Evolutionary conservation across 805 yeast genomes (phyloP), one percentile per base, ranked within the genome.

Genomic region (Zygotorulaspora chibaensis): DNA sequence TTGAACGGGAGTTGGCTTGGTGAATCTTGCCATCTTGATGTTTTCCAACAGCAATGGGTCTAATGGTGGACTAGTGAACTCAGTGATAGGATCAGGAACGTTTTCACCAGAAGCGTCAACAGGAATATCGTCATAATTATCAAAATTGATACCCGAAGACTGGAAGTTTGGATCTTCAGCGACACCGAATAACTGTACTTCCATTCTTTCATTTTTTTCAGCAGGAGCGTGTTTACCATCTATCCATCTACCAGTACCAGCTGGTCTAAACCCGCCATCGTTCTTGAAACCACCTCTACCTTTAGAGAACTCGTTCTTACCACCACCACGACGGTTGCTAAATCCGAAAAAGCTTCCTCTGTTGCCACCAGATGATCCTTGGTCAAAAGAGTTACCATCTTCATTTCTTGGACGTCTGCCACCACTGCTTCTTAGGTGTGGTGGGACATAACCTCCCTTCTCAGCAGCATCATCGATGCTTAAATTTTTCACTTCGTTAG

Each of bases 101-200:
- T 84, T 80, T 33, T 84, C 84, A 72, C 99, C 99, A 40, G 95
- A 72, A 40, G 97, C 99, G 72, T 93, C 98, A 53, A 93, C 97
- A 50, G 99, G 99, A 54, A 93, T 93, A 49, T 95, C 98, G 68
- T 93, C 99, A 71, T 93, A 93, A 76, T 87, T 89, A 70, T 95
- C 99, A 64, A 93, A 93, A 75, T 93, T 93, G 72, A 93, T 93
- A 77, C 99, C 99, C 31, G 96, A 85, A 43, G 95, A 82, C 75
- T 87, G 96, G 74, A 83, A 81, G 33, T 66, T 62, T 58, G 88
- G 76, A 52, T 74, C 76, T 35, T 70, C 72, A 27, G 72, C 65
- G 61, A 83, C 95, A 61, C 99, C 99, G 59, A 86, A 95, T 52
- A 93, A 74, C 62, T 87, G 89, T 46, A 75, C 58, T 73, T 93